A percentile compares a stretch with the other conserved stretches of the same genome.
Conservation (phyloP, 306 rosid genomes). For the Quercus variabilis region DNA sequence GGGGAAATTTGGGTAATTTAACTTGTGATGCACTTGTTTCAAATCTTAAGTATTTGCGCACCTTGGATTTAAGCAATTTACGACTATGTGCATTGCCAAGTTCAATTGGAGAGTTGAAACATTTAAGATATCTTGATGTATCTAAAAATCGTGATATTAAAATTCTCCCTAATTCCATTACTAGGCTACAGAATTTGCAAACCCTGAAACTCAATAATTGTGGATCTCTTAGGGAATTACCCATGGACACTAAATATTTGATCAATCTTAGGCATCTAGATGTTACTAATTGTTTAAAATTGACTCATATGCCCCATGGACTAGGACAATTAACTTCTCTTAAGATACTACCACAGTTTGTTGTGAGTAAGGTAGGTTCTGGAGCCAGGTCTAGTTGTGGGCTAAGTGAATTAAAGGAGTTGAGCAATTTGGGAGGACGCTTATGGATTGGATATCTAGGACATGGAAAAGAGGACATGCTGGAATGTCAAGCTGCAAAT, state of each 20-base stretch:
- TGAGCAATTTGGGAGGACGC: neutral
- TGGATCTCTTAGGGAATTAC: neutral
- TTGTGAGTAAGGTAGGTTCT: neutral
- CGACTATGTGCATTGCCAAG: neutral
- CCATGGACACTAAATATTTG: neutral
- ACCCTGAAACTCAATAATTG: neutral
- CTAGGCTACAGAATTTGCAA: neutral
- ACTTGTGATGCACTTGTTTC: neutral
- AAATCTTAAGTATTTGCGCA: neutral
- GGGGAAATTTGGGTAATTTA: neutral
- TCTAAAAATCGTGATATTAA: neutral
- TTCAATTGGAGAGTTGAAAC: neutral
- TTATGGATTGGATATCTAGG: neutral
- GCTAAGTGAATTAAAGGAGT: no score
- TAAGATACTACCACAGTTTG: neutral
- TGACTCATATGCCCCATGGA: neutral
- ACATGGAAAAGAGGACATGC: neutral
- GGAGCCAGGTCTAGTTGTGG: no score
- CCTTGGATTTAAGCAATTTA: constrained; percentile 18
- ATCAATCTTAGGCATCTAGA: neutral
- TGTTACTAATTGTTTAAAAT: neutral
- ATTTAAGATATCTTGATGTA: neutral
- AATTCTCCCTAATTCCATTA: constrained; percentile 2
- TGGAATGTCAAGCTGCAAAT: neutral
- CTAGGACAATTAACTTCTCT: neutral